Conservation (phyloP, 1,284 basidiomycete genomes). For the Cryptococcus sp. region DNA sequence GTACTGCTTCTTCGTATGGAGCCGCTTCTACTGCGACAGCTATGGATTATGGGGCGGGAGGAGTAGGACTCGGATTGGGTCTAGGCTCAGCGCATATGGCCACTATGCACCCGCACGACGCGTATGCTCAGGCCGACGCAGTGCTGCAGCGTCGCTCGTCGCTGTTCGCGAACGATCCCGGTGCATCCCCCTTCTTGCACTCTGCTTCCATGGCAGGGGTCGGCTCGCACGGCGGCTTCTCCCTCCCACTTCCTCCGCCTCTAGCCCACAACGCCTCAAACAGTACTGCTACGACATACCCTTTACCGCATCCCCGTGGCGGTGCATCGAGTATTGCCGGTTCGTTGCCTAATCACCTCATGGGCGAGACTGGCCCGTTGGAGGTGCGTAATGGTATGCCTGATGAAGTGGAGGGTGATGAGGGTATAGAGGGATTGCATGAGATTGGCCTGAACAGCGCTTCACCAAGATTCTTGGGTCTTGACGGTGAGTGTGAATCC, state of each 20-base stretch:
- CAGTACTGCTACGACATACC: background rate
- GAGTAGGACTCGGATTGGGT: conserved; percentile 7
- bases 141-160: conserved; percentile 14
- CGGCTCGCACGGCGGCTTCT: background rate
- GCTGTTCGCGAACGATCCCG: conserved; percentile 20
- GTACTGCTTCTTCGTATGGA: background rate
- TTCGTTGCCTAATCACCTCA: conserved; percentile 17
- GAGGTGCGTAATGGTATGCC: conserved; percentile 31
- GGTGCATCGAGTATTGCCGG: conserved; percentile 3
- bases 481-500: conserved; percentile 26
- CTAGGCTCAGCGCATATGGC: conserved; percentile 1
- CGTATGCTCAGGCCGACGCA: background rate
- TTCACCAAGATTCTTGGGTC: conserved; percentile 24
- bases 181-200: conserved; percentile 25
- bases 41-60: background rate
- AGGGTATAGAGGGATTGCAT: conserved; percentile 11
- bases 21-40: conserved; percentile 2
- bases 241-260: background rate
- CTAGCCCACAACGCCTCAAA: conserved; percentile 4
- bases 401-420: conserved; percentile 7
- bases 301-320: background rate
- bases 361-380: conserved; percentile 24
- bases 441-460: conserved; percentile 7
- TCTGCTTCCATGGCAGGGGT: conserved; percentile 1
- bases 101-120: background rate